phyloP scores from a whole-genome alignment of 2,329 filamentous ascomycete species.

The Sphaerostilbella broomeana region DNA sequence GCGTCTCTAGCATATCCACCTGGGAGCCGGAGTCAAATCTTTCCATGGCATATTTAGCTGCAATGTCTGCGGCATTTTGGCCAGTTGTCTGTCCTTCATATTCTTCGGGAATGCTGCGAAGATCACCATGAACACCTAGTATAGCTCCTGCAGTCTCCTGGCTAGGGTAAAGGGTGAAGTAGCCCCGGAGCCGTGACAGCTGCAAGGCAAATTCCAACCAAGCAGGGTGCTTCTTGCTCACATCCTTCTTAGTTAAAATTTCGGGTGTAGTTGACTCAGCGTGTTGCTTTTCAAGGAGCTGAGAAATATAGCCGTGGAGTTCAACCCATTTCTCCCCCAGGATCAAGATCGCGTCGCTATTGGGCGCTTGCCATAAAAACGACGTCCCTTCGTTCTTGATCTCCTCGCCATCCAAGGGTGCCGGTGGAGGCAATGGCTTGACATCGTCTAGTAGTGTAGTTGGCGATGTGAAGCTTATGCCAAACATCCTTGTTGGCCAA shows the following conservation, averaged over 20 bases:
- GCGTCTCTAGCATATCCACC: constrained; percentile 41
- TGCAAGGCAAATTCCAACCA: constrained; percentile 76
- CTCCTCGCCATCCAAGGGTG: constrained; percentile 14
- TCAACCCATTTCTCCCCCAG: constrained; percentile 83
- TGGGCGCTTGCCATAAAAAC: constrained; percentile 82
- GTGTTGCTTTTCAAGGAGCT: constrained; percentile 45
- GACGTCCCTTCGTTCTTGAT: constrained; percentile 36
- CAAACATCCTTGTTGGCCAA: constrained; percentile 56
- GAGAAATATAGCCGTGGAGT: constrained; percentile 71
- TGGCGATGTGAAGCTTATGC: constrained; percentile 74
- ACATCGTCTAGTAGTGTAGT: constrained; percentile 55
- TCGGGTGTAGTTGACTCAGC: constrained; percentile 29
- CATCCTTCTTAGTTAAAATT: constrained; percentile 45
- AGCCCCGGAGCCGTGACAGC: constrained; percentile 68
- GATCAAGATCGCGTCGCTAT: constrained; percentile 73
- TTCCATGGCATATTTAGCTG: constrained; percentile 12
- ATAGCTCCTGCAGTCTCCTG: constrained; percentile 47
- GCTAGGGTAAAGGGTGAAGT: constrained; percentile 73
- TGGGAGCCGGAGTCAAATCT: constrained; percentile 38
- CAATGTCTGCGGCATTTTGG: constrained; percentile 23
- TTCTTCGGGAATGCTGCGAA: constrained; percentile 68
- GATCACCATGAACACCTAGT: constrained; percentile 70
- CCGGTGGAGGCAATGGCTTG: constrained; percentile 42
- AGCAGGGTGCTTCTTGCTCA: constrained; percentile 63
- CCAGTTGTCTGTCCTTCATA: constrained; percentile 32